Evolutionary conservation across 2,329 filamentous ascomycete species (phyloP), one percentile per base, ranked within the genome.

Genomic region (Tolypocladium inflatum): DNA sequence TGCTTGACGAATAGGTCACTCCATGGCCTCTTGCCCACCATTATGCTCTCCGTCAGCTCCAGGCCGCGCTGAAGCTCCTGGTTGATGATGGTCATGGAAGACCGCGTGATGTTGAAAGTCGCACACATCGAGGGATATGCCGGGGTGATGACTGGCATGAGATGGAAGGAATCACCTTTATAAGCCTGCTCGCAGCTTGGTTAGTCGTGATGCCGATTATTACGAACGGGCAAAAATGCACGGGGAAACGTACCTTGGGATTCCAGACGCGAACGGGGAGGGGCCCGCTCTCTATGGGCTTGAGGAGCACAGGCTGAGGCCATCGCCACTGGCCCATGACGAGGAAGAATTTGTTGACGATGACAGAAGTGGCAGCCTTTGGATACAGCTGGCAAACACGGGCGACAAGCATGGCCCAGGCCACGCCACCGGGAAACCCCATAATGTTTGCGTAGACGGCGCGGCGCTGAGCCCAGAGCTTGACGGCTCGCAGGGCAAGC

Each of bases 121-220:
- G 94, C 88, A 71, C 94, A 97, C 92, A 97, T 97, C 55, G 91
- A 95, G 3, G 94, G 94, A 70, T 97, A 97, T 1, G 94, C 92
- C 1, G 94, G 94, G 1, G 94, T 99, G 68, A 99, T 97, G 72
- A 99, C 90, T 35, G 94, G 94, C 94, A 99, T 99, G 56, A 97
- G 78, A 72, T 97, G 93, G 64, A 85, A 89, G 50, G 84, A 83
- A 71, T 97, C 94, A 57, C 84, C 83, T 60, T 85, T 85, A 71
- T 96, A 95, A 37, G 91, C 78, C 81, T 90, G 61, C 38, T 17
- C 58, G 55, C 57, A 23, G 37, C 17, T 23, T 33, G 19, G 35
- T 61, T 33, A 63, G 68, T 60, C 58, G 56, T 54, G 54, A 48
- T 51, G 4, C 13, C 19, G 10, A 19, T n/a, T 51, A 13, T 8